These are phyloP conservation scores for Tylopilus felleus DNA, from an alignment of 768 basidiomycete genomes.

Conservation along the genomic window DNA sequence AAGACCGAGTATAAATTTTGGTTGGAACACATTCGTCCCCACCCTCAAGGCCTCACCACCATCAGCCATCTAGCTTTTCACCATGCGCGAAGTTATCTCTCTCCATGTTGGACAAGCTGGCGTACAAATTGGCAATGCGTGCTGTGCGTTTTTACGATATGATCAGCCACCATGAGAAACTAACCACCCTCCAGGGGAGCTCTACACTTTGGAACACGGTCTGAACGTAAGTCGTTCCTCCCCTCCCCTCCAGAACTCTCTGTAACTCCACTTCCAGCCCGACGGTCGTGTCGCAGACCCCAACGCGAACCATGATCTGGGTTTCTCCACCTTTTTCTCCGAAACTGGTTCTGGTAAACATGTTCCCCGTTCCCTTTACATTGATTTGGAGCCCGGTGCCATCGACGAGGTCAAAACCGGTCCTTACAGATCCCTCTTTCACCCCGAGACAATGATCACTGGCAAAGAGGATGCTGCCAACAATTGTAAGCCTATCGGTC, in stretches of 20 bases:
- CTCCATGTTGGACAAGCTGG: constrained; percentile 97
- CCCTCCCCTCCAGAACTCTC: constrained; percentile 6
- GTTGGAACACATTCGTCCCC: background rate
- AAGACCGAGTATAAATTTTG: constrained; percentile 18
- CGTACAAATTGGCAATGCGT: constrained; percentile 92
- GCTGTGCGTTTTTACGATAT: constrained; percentile 59
- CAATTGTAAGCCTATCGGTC: constrained; percentile 72
- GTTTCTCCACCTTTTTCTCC: constrained; percentile 98
- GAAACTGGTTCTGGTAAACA: constrained; percentile 92
- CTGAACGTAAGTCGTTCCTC: constrained; percentile 64
- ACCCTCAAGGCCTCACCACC: constrained; percentile 3
- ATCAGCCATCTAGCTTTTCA: constrained; percentile 13
- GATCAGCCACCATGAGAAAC: constrained; percentile 2
- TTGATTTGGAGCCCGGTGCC: constrained; percentile 92
- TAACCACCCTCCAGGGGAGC: constrained; percentile 65
- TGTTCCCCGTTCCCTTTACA: constrained; percentile 95
- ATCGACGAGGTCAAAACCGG: constrained; percentile 95
- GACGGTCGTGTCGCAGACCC: constrained; percentile 82
- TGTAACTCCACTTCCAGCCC: constrained; percentile 49
- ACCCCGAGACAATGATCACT: constrained; percentile 94
- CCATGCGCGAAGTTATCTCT: constrained; percentile 93
- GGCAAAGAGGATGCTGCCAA: constrained; percentile 99
- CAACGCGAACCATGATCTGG: constrained; percentile 56
- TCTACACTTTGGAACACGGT: constrained; percentile 98
- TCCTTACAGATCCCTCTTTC: constrained; percentile 90